These are phyloP conservation scores for Trametes pubescens DNA, from an alignment of 1,284 basidiomycete species.

Conservation along the genomic window DNA sequence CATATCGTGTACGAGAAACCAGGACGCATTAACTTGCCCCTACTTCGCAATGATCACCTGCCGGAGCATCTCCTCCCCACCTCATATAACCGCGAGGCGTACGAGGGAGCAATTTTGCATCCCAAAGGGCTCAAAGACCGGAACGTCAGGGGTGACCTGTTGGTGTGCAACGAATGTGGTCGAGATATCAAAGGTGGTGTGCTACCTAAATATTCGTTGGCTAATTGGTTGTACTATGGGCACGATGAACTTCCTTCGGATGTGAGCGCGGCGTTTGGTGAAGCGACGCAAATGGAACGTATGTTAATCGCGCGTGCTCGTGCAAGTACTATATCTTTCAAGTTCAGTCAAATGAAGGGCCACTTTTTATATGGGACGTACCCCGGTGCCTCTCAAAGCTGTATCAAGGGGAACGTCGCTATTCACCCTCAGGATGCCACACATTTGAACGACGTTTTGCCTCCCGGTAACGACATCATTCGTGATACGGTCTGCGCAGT, in stretches of 20 bases:
- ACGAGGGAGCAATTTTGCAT: neutral
- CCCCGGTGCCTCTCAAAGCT: neutral
- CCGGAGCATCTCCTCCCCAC: neutral
- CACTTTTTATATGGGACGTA: neutral
- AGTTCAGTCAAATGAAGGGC: neutral
- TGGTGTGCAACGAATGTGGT: neutral
- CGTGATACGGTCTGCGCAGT: slow-evolving; percentile 12
- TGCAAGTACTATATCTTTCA: neutral
- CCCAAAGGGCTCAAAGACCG: neutral
- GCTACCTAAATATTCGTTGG: neutral
- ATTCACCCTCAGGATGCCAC: slow-evolving; percentile 19
- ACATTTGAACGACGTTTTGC: slow-evolving; percentile 8
- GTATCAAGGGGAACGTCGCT: slow-evolving; percentile 16
- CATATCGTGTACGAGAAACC: neutral
- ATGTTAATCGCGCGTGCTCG: neutral
- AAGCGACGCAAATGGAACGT: neutral
- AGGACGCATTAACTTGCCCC: neutral
- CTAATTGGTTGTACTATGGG: slow-evolving; percentile 2
- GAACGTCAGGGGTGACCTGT: neutral
- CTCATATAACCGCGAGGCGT: neutral
- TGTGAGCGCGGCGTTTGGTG: neutral
- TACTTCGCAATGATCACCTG: neutral
- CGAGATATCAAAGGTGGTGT: too few species aligned
- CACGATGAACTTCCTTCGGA: neutral
- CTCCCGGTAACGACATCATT: neutral